phyloP scores from a whole-genome alignment of 139 green algal genomes.

The Picochlorum sp. region DNA sequence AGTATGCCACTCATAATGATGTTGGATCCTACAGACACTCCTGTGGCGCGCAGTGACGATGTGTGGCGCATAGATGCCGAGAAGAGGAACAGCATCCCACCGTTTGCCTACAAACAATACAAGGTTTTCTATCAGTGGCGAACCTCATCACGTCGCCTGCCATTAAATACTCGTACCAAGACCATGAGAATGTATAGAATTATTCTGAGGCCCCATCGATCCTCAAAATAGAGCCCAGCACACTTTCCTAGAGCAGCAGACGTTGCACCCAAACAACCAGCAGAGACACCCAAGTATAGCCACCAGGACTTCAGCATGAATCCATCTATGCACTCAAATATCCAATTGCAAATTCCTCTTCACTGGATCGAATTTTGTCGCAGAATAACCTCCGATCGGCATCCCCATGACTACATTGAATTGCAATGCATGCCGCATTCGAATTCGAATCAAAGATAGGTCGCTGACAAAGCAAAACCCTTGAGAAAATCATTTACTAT shows the following conservation, averaged over 20 bases:
- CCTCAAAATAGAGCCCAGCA: not conserved
- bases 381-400: too few relatives aligned
- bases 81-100: not conserved
- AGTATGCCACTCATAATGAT: not conserved
- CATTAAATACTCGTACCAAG: not conserved
- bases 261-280: not conserved
- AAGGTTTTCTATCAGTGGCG: too few relatives aligned
- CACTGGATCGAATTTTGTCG: too few relatives aligned
- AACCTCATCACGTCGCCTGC: too few relatives aligned
- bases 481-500: not conserved
- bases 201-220: not conserved
- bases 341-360: too few relatives aligned
- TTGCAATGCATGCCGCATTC: too few relatives aligned
- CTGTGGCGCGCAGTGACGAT: not conserved
- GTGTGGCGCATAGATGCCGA: not conserved
- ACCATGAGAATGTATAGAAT: conserved; percentile 2
- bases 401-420: too few relatives aligned
- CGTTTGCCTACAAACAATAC: not conserved
- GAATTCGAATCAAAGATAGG: too few relatives aligned
- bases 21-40: not conserved
- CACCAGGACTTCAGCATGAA: not conserved
- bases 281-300: not conserved
- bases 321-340: not conserved
- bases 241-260: conserved; percentile 1
- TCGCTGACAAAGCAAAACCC: not conserved